A percentile compares a stretch with the other conserved stretches of the same genome.
These are phyloP conservation scores for Hygrophorus pudorinus DNA, from an alignment of 768 basidiomycete genomes.

Conservation along the genomic window DNA sequence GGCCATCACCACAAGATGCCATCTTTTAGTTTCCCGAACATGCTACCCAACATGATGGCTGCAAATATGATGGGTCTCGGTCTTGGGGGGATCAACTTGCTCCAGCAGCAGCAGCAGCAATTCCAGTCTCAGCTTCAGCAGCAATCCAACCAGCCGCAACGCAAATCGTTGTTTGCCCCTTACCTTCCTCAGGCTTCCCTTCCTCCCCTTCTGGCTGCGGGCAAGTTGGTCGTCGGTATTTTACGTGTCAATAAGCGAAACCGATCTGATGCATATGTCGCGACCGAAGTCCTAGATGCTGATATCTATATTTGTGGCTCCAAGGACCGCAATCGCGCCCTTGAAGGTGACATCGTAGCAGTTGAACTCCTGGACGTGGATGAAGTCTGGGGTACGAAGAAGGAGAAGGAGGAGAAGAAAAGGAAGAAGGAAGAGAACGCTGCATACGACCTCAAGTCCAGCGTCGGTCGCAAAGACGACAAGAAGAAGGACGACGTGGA, in stretches of 20 bases:
- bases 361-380: slow-evolving; percentile 97
- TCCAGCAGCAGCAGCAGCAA: slow-evolving; percentile 90
- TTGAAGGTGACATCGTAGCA: slow-evolving; percentile 97
- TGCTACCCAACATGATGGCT: slow-evolving; percentile 96
- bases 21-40: slow-evolving; percentile 96
- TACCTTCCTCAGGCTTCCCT: slow-evolving; percentile 97
- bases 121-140: slow-evolving; percentile 96
- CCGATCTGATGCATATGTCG: slow-evolving; percentile 96
- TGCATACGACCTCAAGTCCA: slow-evolving; percentile 78
- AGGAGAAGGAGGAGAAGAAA: slow-evolving; percentile 99
- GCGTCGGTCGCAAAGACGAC: slow-evolving; percentile 79
- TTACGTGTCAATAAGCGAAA: slow-evolving; percentile 97
- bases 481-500: slow-evolving; percentile 99
- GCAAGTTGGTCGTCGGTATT: slow-evolving; percentile 95
- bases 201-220: slow-evolving; percentile 91
- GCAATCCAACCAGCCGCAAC: slow-evolving; percentile 83
- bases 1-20: slow-evolving; percentile 96
- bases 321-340: slow-evolving; percentile 94
- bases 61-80: slow-evolving; percentile 93
- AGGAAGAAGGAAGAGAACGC: slow-evolving; percentile 99
- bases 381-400: slow-evolving; percentile 97
- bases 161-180: slow-evolving; percentile 97
- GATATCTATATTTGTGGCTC: slow-evolving; percentile 99
- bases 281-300: slow-evolving; percentile 95
- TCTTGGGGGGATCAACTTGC: slow-evolving; percentile 69